Base-by-base conservation (phyloP, 202 grass and related monocot genomes). In the Digitaria exilis region DNA sequence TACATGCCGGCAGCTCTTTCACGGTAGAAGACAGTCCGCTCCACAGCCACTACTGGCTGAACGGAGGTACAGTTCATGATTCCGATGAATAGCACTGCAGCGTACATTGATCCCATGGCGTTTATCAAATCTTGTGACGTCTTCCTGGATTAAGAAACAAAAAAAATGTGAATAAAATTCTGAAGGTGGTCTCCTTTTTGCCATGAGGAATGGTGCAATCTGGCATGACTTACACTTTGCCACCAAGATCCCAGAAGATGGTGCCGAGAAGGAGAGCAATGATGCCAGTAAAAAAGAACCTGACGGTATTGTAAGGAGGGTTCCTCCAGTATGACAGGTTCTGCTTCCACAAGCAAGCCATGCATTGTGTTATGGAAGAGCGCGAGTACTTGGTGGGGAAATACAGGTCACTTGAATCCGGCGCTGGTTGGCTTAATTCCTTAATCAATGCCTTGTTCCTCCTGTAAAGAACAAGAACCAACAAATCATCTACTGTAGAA, bases 1-100 rank as follows among this genome's bases (percentile, higher is more conserved):
- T 95, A 97, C 95, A 97, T 90, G 46, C 95, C 95, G 0, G 95
- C 95, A 24, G 92, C 95, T 86, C 86, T 89, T 82, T 97, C 95
- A 74, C 95, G 88, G 61, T 97, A 97, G 67, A 97, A 97, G 56
- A 97, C 95, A 3, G 86, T 91, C 48, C 95, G 62, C 82, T 97
- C 95, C 48, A 97, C 85, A 0, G 90, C 89, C 25, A 97, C 95
- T 46, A 97, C 88, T 51, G 92, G 95, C 73, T 94, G 90, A 85
- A 97, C 92, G 21, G 92, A 91, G 21, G 82, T 84, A 77, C 74
- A 62, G 54, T 93, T 93, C 79, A 90, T 79, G 15, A 95, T 0
- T 9, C 95, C 95, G 2, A 97, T 75, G 79, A 95, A 97, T 25
- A 97, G 61, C 76, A 92, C 89, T 2, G 92, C 92, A 70, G 79